These are phyloP conservation scores for Knufia petricola DNA, from an alignment of 2,329 filamentous ascomycete genomes.

Conservation along the genomic window DNA sequence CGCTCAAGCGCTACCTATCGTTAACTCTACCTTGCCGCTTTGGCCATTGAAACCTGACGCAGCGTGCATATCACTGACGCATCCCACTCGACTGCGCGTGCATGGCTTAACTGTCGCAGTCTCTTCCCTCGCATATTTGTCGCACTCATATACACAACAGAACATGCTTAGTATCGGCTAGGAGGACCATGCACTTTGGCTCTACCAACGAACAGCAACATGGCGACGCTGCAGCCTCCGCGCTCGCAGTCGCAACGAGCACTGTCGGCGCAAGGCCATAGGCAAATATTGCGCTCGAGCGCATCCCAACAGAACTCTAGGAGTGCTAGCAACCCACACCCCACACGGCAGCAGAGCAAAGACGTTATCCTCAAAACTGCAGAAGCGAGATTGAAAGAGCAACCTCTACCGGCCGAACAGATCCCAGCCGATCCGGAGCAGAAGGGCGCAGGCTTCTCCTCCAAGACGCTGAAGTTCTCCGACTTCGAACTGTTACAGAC, in stretches of 20 bases:
- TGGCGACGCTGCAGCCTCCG: conserved; percentile 23
- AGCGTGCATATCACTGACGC: not conserved
- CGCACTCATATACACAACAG: not conserved
- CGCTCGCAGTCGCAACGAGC: conserved; percentile 22
- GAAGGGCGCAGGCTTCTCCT: conserved; percentile 31
- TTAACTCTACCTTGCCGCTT: not conserved
- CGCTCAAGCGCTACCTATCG: not conserved
- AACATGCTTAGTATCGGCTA: not conserved
- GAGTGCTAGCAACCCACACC: conserved; percentile 22
- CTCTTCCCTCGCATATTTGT: conserved; percentile 1
- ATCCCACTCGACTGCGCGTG: not conserved
- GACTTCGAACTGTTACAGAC: conserved; percentile 42
- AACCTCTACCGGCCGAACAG: conserved; percentile 21
- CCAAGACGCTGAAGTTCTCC: conserved; percentile 29
- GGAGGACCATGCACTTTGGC: conserved; percentile 14
- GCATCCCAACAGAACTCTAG: conserved; percentile 16
- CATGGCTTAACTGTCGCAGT: not conserved
- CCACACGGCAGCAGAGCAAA: conserved; percentile 20
- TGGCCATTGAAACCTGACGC: not conserved
- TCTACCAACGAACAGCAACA: conserved; percentile 21
- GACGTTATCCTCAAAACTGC: conserved; percentile 17
- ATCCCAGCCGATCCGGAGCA: conserved; percentile 31
- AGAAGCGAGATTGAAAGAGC: conserved; percentile 9
- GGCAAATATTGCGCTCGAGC: conserved; percentile 18
- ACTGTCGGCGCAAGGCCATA: conserved; percentile 22